Base-by-base conservation (phyloP, 306 rosid genomes). In the Acacia confusa region DNA sequence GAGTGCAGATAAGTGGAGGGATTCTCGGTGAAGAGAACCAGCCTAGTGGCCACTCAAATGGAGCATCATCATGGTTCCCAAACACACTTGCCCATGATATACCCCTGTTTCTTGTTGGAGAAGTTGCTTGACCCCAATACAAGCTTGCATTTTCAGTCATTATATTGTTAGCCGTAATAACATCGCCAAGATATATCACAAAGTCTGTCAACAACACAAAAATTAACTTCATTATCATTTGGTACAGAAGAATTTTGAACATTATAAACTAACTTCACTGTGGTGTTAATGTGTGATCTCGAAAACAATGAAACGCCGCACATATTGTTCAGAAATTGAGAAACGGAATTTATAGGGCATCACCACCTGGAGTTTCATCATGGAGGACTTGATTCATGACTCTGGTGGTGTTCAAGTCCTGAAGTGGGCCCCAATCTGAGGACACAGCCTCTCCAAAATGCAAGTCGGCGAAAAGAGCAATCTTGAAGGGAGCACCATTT, bases 61-160 rank as follows among this genome's bases (percentile, higher is more conserved):
- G 52, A 4, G 97, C 97, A 82, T 92, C 98, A 65, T 92, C 97
- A 72, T 92, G 98, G 81, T 92, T 92, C 70, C 97, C 97, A 34
- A 90, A 94, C 50, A 92, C 91, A 82, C 87, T 86, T 6, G 97
- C 97, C 89, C 90, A 90, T 22, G 97, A 92, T 78, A 91, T 90
- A n/a, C 92, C 92, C 67, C 85, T 84, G 41, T 84, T 85, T 91
- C 87, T 90, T 41, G 95, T 77, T 27, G 97, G 95, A 70, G 94
- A 91, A 71, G 71, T 78, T 61, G 97, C 97, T 44, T 72, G 88
- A 72, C 90, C 91, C 97, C 97, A 92, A 60, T 91, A 94, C 84
- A 88, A 83, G 85, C 83, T 92, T 82, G 95, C 95, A 86, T 92
- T 94, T 78, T 72, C 76, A 50, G 88, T 83, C 81, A 85, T 85